Evolutionary conservation across 108 stramenopile genomes (phyloP).

Genomic region (Epithemia pelagica): DNA sequence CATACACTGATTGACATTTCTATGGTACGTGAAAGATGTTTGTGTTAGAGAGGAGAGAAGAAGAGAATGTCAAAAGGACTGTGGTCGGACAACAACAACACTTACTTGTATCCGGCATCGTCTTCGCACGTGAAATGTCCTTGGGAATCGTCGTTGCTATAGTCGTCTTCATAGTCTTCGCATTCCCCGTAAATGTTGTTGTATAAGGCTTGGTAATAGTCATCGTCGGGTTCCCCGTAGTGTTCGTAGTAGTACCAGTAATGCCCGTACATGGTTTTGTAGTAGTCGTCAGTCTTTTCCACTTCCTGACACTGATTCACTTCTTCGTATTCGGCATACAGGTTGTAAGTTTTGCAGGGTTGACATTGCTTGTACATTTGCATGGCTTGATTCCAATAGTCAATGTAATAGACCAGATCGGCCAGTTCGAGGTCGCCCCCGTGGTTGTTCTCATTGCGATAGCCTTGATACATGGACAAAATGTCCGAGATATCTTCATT

Average conservation of each 20-base stretch:
- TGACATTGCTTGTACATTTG: conserved; percentile 47
- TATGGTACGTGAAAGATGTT: conserved; percentile 1
- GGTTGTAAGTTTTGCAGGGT: conserved; percentile 46
- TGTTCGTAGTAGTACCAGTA: conserved; percentile 10
- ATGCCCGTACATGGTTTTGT: conserved; percentile 10
- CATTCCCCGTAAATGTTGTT: not conserved
- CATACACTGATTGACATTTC: conserved; percentile 55
- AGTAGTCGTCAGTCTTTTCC: not conserved
- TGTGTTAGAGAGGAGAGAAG: not conserved
- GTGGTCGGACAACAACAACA: not conserved
- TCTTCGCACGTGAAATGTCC: conserved; percentile 48
- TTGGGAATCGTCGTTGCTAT: conserved; percentile 24
- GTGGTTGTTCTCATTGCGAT: conserved; percentile 2
- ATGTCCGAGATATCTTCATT: conserved; percentile 1
- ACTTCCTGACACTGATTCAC: not conserved
- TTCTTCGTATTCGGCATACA: conserved; percentile 10
- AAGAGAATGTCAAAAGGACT: not conserved
- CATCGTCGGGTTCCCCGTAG: conserved; percentile 6
- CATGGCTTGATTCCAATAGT: conserved; percentile 37
- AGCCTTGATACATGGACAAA: not conserved
- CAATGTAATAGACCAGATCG: conserved; percentile 15
- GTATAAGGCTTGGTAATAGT: not conserved
- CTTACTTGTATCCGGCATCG: conserved; percentile 43
- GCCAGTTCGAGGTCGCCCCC: no score
- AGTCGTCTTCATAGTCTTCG: conserved; percentile 5